Evolutionary conservation across 495 filamentous ascomycete species (phyloP).

Genomic region (Neurospora sp.): DNA sequence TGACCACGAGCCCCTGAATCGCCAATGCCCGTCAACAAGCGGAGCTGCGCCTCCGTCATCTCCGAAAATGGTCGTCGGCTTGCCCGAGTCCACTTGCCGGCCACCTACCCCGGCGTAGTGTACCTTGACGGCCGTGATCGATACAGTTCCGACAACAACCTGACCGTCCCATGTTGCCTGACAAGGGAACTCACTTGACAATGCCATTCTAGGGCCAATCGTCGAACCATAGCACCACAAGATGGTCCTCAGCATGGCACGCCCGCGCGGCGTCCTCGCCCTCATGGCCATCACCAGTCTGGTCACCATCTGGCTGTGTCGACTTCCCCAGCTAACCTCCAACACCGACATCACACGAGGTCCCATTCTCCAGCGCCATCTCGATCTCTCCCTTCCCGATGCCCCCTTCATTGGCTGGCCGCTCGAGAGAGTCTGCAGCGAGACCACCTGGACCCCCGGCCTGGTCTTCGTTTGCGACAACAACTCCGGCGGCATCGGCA

Average conservation of each 20-base stretch:
- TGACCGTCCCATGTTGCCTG: background rate
- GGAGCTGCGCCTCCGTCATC: background rate
- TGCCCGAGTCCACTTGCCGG: background rate
- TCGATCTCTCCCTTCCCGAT: slow-evolving; percentile 27
- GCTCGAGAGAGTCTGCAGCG: slow-evolving; percentile 32
- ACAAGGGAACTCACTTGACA: background rate
- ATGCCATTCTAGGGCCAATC: background rate
- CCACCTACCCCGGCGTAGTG: background rate
- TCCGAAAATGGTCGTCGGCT: background rate
- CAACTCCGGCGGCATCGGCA: slow-evolving; percentile 42
- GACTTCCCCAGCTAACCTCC: no score
- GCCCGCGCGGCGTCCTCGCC: slow-evolving; percentile 7
- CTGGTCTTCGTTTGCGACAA: slow-evolving; percentile 39
- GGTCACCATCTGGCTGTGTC: slow-evolving; percentile 13
- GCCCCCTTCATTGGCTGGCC: slow-evolving; percentile 38
- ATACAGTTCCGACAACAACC: background rate
- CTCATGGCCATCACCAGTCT: slow-evolving; percentile 11
- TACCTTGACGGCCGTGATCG: background rate
- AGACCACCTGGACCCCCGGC: slow-evolving; percentile 26
- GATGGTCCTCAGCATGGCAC: background rate
- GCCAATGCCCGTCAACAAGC: background rate
- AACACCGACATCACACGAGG: background rate
- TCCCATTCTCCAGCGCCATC: background rate
- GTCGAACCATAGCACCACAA: background rate
- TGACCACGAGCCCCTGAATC: background rate